phyloP scores from a whole-genome alignment of 2,329 filamentous ascomycete species.

The Torrubiella hemipterigena region DNA sequence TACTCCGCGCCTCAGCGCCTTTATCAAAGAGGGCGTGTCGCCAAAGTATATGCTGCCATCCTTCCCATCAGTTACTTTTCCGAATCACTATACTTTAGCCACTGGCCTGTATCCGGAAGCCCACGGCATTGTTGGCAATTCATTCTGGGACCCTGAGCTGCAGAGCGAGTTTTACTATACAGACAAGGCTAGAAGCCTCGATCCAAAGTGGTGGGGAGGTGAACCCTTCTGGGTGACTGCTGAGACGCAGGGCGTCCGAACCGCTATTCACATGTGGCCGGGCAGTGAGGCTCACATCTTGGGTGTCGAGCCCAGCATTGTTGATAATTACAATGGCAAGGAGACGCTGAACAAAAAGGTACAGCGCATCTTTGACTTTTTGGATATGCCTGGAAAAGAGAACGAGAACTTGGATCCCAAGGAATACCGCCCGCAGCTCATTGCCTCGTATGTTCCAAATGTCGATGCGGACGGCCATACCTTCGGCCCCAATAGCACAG shows the following conservation, averaged over 20 bases:
- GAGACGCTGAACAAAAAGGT: constrained; percentile 69
- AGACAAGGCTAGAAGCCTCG: constrained; percentile 60
- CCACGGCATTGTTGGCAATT: constrained; percentile 88
- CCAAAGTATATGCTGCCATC: constrained; percentile 88
- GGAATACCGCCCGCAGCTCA: constrained; percentile 69
- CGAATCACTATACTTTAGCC: constrained; percentile 87
- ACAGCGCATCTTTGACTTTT: constrained; percentile 62
- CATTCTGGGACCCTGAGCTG: constrained; percentile 77
- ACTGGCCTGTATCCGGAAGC: constrained; percentile 88
- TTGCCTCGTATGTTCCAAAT: constrained; percentile 89
- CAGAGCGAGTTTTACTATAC: constrained; percentile 82
- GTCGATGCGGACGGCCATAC: constrained; percentile 80
- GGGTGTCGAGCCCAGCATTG: constrained; percentile 60
- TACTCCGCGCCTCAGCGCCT: constrained; percentile 68
- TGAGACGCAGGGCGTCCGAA: constrained; percentile 65
- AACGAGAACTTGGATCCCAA: constrained; percentile 34
- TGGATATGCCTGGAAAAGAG: constrained; percentile 71
- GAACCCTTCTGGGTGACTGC: constrained; percentile 93
- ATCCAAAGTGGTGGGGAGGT: constrained; percentile 87
- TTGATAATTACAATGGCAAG: constrained; percentile 75
- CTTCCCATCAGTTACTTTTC: constrained; percentile 94
- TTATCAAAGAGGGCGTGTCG: constrained; percentile 75
- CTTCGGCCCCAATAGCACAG: constrained; percentile 89
- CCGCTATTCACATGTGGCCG: constrained; percentile 97
- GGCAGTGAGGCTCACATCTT: constrained; percentile 82